Conservation (phyloP, 495 filamentous ascomycete species). For the Xylaria grammica region DNA sequence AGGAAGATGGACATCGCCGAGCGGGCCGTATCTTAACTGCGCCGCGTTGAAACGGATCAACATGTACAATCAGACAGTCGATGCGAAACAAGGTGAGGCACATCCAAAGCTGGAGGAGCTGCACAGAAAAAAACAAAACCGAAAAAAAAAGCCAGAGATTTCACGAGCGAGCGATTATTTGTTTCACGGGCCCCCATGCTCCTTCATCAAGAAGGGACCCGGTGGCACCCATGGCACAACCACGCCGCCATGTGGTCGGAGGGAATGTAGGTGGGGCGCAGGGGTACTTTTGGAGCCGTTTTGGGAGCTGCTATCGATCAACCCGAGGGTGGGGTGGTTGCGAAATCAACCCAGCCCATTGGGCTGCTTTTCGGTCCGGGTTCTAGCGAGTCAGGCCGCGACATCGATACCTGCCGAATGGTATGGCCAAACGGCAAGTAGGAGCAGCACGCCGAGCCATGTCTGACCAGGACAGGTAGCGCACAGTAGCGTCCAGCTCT, state of each 20-base stretch:
- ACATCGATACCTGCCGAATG: conserved; percentile 24
- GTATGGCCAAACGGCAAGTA: conserved; percentile 22
- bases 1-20: conserved; percentile 20
- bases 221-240: conserved; percentile 23
- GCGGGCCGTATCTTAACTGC: conserved; percentile 20
- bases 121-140: too few relatives aligned
- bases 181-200: conserved; percentile 23
- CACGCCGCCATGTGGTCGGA: conserved; percentile 27
- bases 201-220: conserved; percentile 23
- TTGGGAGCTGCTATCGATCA: conserved; percentile 26
- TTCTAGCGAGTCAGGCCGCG: conserved; percentile 28
- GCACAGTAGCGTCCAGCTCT: conserved; percentile 14
- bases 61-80: conserved; percentile 5
- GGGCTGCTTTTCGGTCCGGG: conserved; percentile 29
- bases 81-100: conserved; percentile 17
- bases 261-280: conserved; percentile 22
- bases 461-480: conserved; percentile 18
- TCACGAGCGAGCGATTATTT: conserved; percentile 27
- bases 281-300: conserved; percentile 25
- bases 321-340: conserved; percentile 26
- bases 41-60: conserved; percentile 18
- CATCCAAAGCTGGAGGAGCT: conserved; percentile 14
- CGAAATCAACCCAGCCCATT: conserved; percentile 25
- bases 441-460: conserved; percentile 24
- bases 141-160: conserved; percentile 23